phyloP scores from a whole-genome alignment of 208 protist genomes.

The Acanthamoeba lenticulata region DNA sequence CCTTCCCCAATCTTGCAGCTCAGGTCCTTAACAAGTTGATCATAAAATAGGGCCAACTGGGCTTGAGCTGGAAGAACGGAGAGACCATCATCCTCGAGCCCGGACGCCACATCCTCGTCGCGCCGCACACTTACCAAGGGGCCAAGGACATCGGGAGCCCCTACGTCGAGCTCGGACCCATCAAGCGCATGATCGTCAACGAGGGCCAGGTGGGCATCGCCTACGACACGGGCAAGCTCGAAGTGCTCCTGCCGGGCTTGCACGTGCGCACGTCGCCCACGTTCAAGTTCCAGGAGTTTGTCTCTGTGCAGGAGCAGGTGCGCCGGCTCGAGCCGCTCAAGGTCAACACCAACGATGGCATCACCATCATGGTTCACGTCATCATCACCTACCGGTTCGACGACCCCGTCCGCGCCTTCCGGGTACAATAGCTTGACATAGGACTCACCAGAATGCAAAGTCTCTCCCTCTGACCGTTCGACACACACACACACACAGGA shows the following conservation, averaged over 20 bases:
- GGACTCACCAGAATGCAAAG: too few species aligned
- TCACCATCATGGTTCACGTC: not conserved
- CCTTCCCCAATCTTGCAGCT: not conserved
- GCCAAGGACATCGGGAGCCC: not conserved
- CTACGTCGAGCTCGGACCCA: not conserved
- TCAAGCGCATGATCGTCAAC: not conserved
- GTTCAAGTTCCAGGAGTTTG: not conserved
- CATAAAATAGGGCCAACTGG: not conserved
- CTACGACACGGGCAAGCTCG: constrained; percentile 6
- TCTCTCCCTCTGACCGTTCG: not conserved
- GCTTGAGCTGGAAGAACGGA: constrained; percentile 7
- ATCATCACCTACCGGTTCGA: constrained; percentile 25
- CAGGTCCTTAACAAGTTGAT: not conserved
- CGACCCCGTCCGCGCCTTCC: not conserved
- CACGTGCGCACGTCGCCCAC: not conserved
- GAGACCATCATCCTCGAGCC: not conserved
- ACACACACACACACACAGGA: not conserved
- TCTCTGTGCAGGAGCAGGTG: not conserved
- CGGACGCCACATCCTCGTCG: not conserved
- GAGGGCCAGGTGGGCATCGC: constrained; percentile 1
- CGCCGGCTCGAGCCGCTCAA: not conserved
- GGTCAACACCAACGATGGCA: constrained; percentile 28
- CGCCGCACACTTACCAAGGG: not conserved
- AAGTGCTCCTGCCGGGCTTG: not conserved
- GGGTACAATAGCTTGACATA: too few species aligned